These are phyloP conservation scores for Dillenia turbinata DNA, from an alignment of 164 flowering plant genomes.

Conservation along the genomic window DNA sequence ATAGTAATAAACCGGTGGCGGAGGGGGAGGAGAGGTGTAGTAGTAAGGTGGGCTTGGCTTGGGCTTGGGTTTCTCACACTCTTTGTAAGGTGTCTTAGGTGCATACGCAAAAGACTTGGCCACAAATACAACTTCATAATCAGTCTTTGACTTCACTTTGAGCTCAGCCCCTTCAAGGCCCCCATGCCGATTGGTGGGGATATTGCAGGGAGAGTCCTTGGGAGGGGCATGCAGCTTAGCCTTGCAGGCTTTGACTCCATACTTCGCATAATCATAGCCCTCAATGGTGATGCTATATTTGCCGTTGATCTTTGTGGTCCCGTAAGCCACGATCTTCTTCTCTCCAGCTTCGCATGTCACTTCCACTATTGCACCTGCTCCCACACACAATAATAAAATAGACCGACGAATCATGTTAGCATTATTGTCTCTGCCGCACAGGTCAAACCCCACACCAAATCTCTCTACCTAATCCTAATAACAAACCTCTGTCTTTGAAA, in stretches of 20 bases:
- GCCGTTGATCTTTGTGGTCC: slow-evolving; percentile 65
- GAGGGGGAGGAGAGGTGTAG: slow-evolving; percentile 17
- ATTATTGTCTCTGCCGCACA: background rate
- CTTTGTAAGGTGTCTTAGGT: slow-evolving; percentile 55
- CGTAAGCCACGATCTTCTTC: slow-evolving; percentile 49
- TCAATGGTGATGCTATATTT: slow-evolving; percentile 48
- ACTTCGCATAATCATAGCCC: slow-evolving; percentile 47
- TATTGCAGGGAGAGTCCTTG: slow-evolving; percentile 55
- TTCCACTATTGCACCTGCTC: slow-evolving; percentile 65
- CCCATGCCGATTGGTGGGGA: slow-evolving; percentile 45
- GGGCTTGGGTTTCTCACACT: slow-evolving; percentile 40
- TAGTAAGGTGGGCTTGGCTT: slow-evolving; percentile 13
- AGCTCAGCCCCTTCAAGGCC: slow-evolving; percentile 51
- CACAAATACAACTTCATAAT: slow-evolving; percentile 50
- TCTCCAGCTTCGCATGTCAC: slow-evolving; percentile 58
- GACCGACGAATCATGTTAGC: background rate
- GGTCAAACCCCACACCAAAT: too few relatives aligned
- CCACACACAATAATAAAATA: slow-evolving; percentile 1
- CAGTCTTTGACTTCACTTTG: slow-evolving; percentile 46
- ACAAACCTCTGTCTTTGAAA: too few relatives aligned
- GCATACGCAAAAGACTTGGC: slow-evolving; percentile 73
- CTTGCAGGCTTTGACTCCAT: slow-evolving; percentile 55
- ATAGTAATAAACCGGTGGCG: slow-evolving; percentile 17
- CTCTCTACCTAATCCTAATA: too few relatives aligned
- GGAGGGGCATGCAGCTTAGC: slow-evolving; percentile 63